Base-by-base conservation (phyloP, 495 filamentous ascomycete genomes). In the Penicillium waksmanii region DNA sequence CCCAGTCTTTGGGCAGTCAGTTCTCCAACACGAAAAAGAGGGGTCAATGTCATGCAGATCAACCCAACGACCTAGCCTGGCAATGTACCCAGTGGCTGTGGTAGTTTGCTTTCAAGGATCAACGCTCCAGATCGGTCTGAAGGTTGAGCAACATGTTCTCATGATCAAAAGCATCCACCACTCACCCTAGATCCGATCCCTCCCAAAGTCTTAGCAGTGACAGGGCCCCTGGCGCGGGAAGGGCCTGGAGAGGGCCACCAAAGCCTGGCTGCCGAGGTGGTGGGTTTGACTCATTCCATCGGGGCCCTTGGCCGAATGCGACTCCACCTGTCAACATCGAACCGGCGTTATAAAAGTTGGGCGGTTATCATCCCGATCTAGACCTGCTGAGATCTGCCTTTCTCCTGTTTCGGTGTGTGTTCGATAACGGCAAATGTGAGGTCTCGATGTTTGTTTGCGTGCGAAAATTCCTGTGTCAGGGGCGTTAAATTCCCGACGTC, bases 211-310 rank as follows among this genome's bases (percentile, higher is more conserved):
- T 56, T 43, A 42, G 42, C 25, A 27, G n/a, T 15, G n/a, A 34
- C 18, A 54, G 52, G 38, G 8, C 40, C 53, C 33, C 35, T 55
- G 46, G 52, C 43, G 52, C 51, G 55, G 63, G 63, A 49, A 62
- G 33, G 25, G 23, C 36, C 21, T 51, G 36, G n/a, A 3, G 11
- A 15, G 27, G 46, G 19, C n/a, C 11, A 57, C 17, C 31, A 21
- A 36, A 19, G 7, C 3, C 33, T 21, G 53, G 11, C 33, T 21
- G 53, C 43, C 51, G 59, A 53, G 46, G 53, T 49, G 33, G 40
- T 23, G 53, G 33, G 33, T 23, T 55, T 47, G 56, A 57, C 33
- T 63, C 56, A 51, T 62, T 55, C 6, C 10, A 17, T 53, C 63
- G 56, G 56, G 42, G 17, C 5, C 4, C 4, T 27, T 21, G 46